phyloP scores from a whole-genome alignment of 805 yeast genomes.

The Barnettozyma pratensis region DNA sequence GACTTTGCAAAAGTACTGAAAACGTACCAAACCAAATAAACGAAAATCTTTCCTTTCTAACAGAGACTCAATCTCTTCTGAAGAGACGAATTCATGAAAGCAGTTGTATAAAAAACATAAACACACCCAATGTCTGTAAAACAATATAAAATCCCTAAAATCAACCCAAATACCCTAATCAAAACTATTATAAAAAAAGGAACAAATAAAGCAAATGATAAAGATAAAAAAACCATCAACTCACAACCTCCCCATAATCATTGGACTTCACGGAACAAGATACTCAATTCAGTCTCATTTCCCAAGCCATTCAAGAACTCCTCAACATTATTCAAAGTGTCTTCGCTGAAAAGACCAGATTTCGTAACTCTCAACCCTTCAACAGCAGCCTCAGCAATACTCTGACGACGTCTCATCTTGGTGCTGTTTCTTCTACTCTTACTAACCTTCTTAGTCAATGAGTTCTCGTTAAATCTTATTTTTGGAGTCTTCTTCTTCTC shows the following conservation, averaged over 20 bases:
- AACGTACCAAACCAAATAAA: too few species aligned
- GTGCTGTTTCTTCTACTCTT: conserved; percentile 21
- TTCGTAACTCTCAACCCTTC: conserved; percentile 74
- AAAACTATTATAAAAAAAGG: too few species aligned
- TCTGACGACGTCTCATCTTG: conserved; percentile 51
- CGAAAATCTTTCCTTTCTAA: too few species aligned
- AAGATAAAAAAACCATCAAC: too few species aligned
- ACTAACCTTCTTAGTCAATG: conserved; percentile 13
- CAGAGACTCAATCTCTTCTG: too few species aligned
- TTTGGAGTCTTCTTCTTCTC: conserved; percentile 11
- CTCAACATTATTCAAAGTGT: conserved; percentile 69
- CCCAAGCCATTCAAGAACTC: conserved; percentile 55
- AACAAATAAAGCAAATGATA: too few species aligned
- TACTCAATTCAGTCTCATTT: conserved; percentile 34
- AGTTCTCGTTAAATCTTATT: conserved; percentile 12
- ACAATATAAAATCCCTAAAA: too few species aligned
- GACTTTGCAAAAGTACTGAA: too few species aligned
- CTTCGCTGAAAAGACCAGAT: conserved; percentile 72
- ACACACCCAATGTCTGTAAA: too few species aligned
- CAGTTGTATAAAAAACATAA: too few species aligned
- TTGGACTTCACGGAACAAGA: conserved; percentile 28
- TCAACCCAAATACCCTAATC: too few species aligned
- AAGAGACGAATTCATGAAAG: too few species aligned
- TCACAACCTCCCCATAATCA: neutral
- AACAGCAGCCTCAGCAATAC: conserved; percentile 67